Evolutionary conservation across 768 basidiomycete genomes (phyloP).

Genomic region (Lactarius sp.): DNA sequence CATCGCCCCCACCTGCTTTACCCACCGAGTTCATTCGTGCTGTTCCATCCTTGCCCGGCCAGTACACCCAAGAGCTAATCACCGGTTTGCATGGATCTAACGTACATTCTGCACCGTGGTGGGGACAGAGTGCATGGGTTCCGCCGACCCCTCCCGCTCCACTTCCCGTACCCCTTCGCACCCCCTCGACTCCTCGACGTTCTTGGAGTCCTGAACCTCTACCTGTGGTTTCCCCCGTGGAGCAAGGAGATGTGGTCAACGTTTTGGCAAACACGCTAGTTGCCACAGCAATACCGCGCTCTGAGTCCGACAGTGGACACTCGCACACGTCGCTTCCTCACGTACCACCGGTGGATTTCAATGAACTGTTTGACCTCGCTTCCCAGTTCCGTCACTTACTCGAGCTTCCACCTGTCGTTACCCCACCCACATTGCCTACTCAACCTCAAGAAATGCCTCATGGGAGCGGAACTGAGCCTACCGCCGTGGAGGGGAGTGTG

Average conservation of each 20-base stretch:
- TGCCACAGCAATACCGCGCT: not conserved
- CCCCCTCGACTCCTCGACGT: constrained; percentile 11
- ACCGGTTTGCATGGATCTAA: not conserved
- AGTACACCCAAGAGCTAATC: constrained; percentile 1
- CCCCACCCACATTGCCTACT: constrained; percentile 6
- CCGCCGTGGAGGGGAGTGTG: constrained; percentile 3
- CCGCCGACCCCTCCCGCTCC: constrained; percentile 19
- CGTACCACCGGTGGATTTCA: constrained; percentile 24
- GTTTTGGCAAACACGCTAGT: not conserved
- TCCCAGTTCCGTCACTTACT: constrained; percentile 26
- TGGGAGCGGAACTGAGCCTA: constrained; percentile 1
- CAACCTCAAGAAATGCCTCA: not conserved
- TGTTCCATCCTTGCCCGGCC: constrained; percentile 8
- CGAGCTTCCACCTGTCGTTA: constrained; percentile 21
- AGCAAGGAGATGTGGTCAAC: not conserved
- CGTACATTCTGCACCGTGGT: constrained; percentile 8
- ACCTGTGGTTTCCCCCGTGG: constrained; percentile 5
- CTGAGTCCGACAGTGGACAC: constrained; percentile 2
- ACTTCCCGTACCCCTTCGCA: constrained; percentile 16
- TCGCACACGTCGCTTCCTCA: constrained; percentile 20
- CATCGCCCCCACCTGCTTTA: constrained; percentile 19
- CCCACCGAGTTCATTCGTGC: constrained; percentile 11
- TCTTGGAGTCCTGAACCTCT: constrained; percentile 15
- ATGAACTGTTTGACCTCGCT: constrained; percentile 26
- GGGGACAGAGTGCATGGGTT: constrained; percentile 18